phyloP scores from a whole-genome alignment of 2,329 filamentous ascomycete genomes.

The Huntiella savannae region DNA sequence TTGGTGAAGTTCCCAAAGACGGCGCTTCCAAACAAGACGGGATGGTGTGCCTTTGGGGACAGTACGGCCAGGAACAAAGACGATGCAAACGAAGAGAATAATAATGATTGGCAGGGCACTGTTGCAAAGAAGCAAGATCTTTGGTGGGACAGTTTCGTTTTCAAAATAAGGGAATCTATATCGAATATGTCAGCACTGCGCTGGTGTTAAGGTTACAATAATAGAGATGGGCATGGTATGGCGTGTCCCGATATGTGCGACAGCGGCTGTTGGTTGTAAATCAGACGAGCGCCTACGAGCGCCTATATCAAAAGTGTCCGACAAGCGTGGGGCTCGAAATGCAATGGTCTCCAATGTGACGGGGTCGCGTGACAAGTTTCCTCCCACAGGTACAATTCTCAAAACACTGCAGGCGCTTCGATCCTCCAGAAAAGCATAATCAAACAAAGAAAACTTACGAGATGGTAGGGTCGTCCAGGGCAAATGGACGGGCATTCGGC shows the following conservation, averaged over 20 bases:
- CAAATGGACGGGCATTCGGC: slow-evolving; percentile 53
- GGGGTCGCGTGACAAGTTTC: slow-evolving; percentile 3
- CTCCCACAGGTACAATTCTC: not conserved
- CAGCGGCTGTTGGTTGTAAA: too few relatives aligned
- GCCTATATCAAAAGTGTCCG: too few relatives aligned
- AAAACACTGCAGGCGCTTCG: not conserved
- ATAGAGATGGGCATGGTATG: too few relatives aligned
- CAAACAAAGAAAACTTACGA: slow-evolving; percentile 11
- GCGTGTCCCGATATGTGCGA: too few relatives aligned
- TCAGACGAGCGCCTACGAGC: too few relatives aligned
- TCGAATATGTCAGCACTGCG: not conserved
- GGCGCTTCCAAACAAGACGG: slow-evolving; percentile 53
- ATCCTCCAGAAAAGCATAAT: not conserved
- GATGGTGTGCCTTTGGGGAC: slow-evolving; percentile 43
- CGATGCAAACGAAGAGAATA: slow-evolving; percentile 47
- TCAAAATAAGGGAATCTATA: slow-evolving; percentile 47
- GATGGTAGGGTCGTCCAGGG: slow-evolving; percentile 52
- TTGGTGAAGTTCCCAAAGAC: slow-evolving; percentile 78
- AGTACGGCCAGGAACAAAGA: slow-evolving; percentile 54
- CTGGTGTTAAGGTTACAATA: not conserved
- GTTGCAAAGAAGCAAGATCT: slow-evolving; percentile 43
- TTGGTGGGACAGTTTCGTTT: slow-evolving; percentile 54
- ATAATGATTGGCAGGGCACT: slow-evolving; percentile 46
- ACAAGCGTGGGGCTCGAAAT: too few relatives aligned
- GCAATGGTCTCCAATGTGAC: too few relatives aligned